These are phyloP conservation scores for Trichodelitschia bisporula DNA, from an alignment of 495 filamentous ascomycete species.

Conservation along the genomic window DNA sequence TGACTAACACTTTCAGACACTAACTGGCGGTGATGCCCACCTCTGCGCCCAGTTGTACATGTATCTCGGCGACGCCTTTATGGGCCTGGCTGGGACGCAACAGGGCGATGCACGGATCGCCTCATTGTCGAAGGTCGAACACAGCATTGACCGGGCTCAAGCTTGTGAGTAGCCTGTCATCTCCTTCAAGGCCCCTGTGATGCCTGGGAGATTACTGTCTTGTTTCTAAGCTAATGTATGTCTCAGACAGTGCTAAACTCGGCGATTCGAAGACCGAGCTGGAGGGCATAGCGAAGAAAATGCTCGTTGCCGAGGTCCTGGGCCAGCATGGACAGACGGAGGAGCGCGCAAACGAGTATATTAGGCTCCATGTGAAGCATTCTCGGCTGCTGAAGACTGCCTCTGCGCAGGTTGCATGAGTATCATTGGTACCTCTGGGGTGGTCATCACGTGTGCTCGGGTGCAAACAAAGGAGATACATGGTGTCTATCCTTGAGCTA, in stretches of 20 bases:
- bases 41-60: slow-evolving; percentile 46
- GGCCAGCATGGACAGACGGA: slow-evolving; percentile 49
- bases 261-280: slow-evolving; percentile 54
- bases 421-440: too few relatives aligned
- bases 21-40: slow-evolving; percentile 45
- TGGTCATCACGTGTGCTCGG: too few relatives aligned
- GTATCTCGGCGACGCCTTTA: slow-evolving; percentile 55
- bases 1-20: slow-evolving; percentile 15
- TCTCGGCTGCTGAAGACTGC: too few relatives aligned
- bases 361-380: too few relatives aligned
- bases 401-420: too few relatives aligned
- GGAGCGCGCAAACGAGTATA: slow-evolving; percentile 52
- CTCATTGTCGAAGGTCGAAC: slow-evolving; percentile 10
- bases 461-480: too few relatives aligned
- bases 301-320: slow-evolving; percentile 48
- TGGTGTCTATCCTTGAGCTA: too few relatives aligned
- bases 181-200: neutral
- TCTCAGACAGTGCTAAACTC: slow-evolving; percentile 38
- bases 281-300: slow-evolving; percentile 72
- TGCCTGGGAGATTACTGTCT: neutral
- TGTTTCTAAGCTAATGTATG: slow-evolving; percentile 1
- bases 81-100: slow-evolving; percentile 48
- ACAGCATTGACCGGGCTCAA: slow-evolving; percentile 7
- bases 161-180: slow-evolving; percentile 6
- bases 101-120: slow-evolving; percentile 8